Conservation (phyloP, 2,329 filamentous ascomycete genomes). For the Xylariaceae sp. region DNA sequence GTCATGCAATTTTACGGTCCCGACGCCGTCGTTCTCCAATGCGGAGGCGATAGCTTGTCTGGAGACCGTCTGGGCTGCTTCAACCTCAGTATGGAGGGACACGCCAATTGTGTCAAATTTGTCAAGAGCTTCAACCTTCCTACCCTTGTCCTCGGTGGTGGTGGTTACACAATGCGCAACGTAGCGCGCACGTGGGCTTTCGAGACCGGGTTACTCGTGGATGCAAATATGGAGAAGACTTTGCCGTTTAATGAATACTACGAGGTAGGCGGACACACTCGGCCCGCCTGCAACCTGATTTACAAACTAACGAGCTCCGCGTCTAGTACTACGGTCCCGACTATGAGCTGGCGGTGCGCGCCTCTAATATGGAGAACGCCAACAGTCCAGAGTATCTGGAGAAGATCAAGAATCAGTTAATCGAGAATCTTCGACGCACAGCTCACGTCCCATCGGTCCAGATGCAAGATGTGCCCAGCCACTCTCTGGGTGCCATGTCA, state of each 20-base stretch:
- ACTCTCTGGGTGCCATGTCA: slow-evolving; percentile 58
- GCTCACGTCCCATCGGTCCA: slow-evolving; percentile 86
- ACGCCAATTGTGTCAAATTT: slow-evolving; percentile 89
- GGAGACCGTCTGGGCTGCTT: slow-evolving; percentile 94
- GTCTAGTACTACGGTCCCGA: slow-evolving; percentile 83
- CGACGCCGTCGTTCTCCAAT: slow-evolving; percentile 90
- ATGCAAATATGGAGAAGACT: slow-evolving; percentile 74
- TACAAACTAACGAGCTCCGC: slow-evolving; percentile 28
- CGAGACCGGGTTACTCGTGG: slow-evolving; percentile 87
- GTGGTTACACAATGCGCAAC: slow-evolving; percentile 95
- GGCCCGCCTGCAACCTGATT: slow-evolving; percentile 33
- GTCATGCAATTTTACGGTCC: slow-evolving; percentile 88
- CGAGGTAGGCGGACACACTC: slow-evolving; percentile 51
- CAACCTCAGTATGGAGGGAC: slow-evolving; percentile 94
- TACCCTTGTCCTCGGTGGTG: slow-evolving; percentile 88
- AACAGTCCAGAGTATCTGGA: slow-evolving; percentile 80
- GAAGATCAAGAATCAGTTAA: slow-evolving; percentile 74
- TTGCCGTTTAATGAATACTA: slow-evolving; percentile 98
- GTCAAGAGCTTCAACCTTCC: slow-evolving; percentile 83
- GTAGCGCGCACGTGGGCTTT: slow-evolving; percentile 96
- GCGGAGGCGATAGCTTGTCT: slow-evolving; percentile 89
- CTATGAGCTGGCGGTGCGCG: slow-evolving; percentile 83
- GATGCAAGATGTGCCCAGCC: slow-evolving; percentile 71
- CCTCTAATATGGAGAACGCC: slow-evolving; percentile 87
- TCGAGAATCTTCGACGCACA: slow-evolving; percentile 84